These are phyloP conservation scores for Beta vulgaris DNA, from an alignment of 148 eudicot species.

Conservation along the genomic window DNA sequence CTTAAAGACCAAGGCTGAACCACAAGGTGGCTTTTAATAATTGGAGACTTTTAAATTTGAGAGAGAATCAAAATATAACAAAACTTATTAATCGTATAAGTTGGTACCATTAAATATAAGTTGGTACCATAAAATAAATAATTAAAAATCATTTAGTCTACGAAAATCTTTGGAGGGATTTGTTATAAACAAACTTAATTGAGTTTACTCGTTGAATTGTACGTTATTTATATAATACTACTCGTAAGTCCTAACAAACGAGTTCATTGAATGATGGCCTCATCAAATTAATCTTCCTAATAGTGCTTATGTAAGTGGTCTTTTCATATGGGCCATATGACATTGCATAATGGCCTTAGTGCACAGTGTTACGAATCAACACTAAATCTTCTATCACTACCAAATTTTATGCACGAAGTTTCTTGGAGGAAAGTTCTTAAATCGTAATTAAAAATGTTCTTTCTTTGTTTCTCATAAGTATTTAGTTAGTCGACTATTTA, in stretches of 20 bases:
- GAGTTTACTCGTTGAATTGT: not conserved
- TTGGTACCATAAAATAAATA: not conserved
- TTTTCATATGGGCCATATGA: not conserved
- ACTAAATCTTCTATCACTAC: not conserved
- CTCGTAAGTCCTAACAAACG: not conserved
- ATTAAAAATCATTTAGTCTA: too few species aligned
- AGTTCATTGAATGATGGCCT: slow-evolving; percentile 1
- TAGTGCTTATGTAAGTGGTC: not conserved
- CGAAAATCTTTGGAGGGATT: slow-evolving; percentile 14
- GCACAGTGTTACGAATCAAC: not conserved
- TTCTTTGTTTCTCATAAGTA: too few species aligned
- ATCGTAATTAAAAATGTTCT: too few species aligned
- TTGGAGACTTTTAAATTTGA: not conserved
- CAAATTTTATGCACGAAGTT: not conserved
- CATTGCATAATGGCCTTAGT: not conserved
- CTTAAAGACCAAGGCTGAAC: not conserved
- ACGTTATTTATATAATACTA: not conserved
- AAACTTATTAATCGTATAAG: too few species aligned
- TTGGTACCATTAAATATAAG: not conserved
- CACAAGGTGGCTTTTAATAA: not conserved
- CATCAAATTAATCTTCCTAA: not conserved
- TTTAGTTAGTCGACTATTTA: too few species aligned
- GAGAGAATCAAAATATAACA: too few species aligned
- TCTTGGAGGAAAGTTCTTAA: not conserved
- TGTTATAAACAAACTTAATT: not conserved